phyloP scores from a whole-genome alignment of 176 grass and related monocot species.

The Hyparrhenia diplandra region DNA sequence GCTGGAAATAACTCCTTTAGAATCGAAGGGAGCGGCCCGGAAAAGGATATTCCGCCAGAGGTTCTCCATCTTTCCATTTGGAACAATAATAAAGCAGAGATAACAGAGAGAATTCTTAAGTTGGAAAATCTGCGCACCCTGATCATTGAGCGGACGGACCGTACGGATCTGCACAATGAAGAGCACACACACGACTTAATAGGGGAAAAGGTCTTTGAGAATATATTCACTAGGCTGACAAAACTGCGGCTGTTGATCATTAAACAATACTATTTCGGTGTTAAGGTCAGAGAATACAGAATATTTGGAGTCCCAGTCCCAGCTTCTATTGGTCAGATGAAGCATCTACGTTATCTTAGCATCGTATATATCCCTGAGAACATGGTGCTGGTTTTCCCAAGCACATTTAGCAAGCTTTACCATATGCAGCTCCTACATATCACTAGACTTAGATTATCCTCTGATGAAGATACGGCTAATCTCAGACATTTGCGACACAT shows the following conservation, averaged over 20 bases:
- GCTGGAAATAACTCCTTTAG: background rate
- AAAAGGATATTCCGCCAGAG: background rate
- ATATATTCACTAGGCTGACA: background rate
- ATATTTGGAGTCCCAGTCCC: background rate
- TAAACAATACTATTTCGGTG: background rate
- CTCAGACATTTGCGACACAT: no score
- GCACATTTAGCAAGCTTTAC: conserved; percentile 29
- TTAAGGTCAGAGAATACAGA: background rate
- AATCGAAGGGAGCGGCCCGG: background rate
- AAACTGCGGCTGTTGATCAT: conserved; percentile 15
- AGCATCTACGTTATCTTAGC: conserved; percentile 26
- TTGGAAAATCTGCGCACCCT: background rate
- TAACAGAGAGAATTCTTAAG: background rate
- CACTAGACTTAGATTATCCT: no score
- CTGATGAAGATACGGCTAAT: no score
- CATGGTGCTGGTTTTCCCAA: background rate
- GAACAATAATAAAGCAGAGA: background rate
- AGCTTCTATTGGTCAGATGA: conserved; percentile 13
- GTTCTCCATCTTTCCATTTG: background rate
- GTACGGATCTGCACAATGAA: accelerated
- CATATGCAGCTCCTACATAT: conserved; percentile 22
- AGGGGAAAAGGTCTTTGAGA: background rate
- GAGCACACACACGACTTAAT: no score
- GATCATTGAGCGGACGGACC: background rate
- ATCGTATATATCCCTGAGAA: background rate